Conservation (phyloP, 2,329 filamentous ascomycete species). For the Claviceps humidiphila region DNA sequence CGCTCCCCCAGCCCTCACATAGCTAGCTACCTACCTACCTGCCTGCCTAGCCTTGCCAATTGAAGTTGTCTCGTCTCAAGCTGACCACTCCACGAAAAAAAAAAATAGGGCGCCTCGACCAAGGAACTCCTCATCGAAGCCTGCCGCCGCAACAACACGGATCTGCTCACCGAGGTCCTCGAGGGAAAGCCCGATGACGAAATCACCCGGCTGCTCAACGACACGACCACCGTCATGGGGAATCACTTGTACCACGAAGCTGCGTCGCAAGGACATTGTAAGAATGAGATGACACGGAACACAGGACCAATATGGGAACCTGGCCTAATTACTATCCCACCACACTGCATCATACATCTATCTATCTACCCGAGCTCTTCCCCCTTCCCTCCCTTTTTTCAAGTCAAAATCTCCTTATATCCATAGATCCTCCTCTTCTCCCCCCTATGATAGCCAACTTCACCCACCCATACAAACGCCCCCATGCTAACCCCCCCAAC, state of each 20-base stretch:
- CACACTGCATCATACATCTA: too few species aligned
- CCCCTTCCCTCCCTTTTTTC: too few species aligned
- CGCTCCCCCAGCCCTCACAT: background rate
- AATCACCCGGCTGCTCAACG: slow-evolving; percentile 70
- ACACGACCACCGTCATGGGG: slow-evolving; percentile 71
- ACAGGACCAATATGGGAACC: background rate
- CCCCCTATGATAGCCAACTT: too few species aligned
- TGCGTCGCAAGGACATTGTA: slow-evolving; percentile 74
- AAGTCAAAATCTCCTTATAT: too few species aligned
- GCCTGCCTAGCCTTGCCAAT: too few species aligned
- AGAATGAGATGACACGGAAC: slow-evolving; percentile 18
- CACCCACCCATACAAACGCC: background rate
- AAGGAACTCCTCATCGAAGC: slow-evolving; percentile 84
- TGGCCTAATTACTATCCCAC: background rate
- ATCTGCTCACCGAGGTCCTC: slow-evolving; percentile 67
- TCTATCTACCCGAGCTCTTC: too few species aligned
- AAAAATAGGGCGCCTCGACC: slow-evolving; percentile 61
- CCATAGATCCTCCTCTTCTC: too few species aligned
- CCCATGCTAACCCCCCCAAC: background rate
- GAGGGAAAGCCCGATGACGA: slow-evolving; percentile 46
- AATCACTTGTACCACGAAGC: slow-evolving; percentile 85
- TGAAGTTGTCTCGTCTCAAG: too few species aligned
- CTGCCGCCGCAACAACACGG: slow-evolving; percentile 82
- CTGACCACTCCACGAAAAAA: background rate
- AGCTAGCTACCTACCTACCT: too few species aligned